Evolutionary conservation across 2,329 filamentous ascomycete species (phyloP), one percentile per base, ranked within the genome.

Genomic region (Sporothrix globosa): DNA sequence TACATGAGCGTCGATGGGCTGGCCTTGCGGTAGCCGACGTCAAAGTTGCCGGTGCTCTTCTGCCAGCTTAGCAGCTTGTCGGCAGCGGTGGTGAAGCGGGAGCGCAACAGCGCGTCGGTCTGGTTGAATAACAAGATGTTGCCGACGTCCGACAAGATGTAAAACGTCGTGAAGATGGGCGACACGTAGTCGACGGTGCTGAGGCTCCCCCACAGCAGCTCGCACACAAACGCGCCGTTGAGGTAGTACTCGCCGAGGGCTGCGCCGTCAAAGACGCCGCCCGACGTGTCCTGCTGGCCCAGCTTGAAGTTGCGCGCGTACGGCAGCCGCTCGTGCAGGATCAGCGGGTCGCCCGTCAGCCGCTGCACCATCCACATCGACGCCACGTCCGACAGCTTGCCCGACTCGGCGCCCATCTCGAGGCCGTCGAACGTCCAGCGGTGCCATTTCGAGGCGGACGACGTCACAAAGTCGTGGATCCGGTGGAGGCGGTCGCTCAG

Each of bases 251-350:
- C 70, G 39, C 70, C 70, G 5, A 72, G 27, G 1, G 70, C 70
- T 0, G 70, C 70, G 6, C 70, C 70, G 53, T 72, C 21, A 14
- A 72, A 72, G 1, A 39, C 19, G 14, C 61, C 70, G 7, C 67
- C 70, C 11, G 17, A 50, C 17, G 67, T 72, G 68, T 72, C 68
- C 61, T 72, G 70, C 46, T 69, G 67, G 24, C 21, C 70, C 21
- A 72, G 70, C 70, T 72, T 72, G 30, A 72, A 72, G 53, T 69
- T 70, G 39, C 70, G 70, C 2, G 70, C 70, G 27, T 72, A 72
- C 17, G 70, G 70, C 52, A 72, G 70, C 14, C 70, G 68, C 68
- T 72, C 60, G 24, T 24, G 27, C 10, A 67, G n/a, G 11, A 72
- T 69, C 44, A 65, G 27, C 3, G 70, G 70, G 53, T 72, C 70